phyloP scores from a whole-genome alignment of 495 filamentous ascomycete genomes.

The Penicillium samsonianum region DNA sequence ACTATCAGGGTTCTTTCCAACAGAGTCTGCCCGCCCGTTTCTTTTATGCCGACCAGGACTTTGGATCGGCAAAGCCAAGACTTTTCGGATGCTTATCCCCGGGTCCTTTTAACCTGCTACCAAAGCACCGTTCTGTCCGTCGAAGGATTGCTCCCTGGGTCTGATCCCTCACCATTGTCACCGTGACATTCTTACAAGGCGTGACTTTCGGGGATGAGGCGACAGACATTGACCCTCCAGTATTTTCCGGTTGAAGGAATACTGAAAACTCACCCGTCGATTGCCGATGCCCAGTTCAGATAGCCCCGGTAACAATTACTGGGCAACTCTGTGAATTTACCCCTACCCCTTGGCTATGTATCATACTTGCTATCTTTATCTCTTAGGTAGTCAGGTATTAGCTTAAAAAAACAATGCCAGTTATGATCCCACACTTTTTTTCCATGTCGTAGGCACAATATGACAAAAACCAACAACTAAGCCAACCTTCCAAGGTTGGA shows the following conservation, averaged over 20 bases:
- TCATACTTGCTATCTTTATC: constrained; percentile 23
- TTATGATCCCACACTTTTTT: constrained; percentile 9
- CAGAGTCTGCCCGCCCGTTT: constrained; percentile 30
- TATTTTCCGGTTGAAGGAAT: constrained; percentile 8
- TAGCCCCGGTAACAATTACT: constrained; percentile 15
- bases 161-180: constrained; percentile 17
- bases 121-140: constrained; percentile 8
- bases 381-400: constrained; percentile 18
- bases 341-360: constrained; percentile 20
- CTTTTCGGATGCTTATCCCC: constrained; percentile 13
- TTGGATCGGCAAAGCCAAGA: constrained; percentile 19
- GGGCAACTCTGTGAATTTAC: constrained; percentile 22
- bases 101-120: constrained; percentile 14
- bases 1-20: constrained; percentile 26
- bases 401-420: constrained; percentile 21
- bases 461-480: not conserved
- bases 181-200: constrained; percentile 10
- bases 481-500: not conserved
- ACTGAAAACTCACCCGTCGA: constrained; percentile 14
- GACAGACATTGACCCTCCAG: constrained; percentile 12
- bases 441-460: not conserved
- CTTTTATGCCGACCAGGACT: constrained; percentile 23
- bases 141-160: constrained; percentile 11
- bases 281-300: constrained; percentile 16
- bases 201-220: constrained; percentile 13